These are phyloP conservation scores for Skeletonema potamos DNA, from an alignment of 108 stramenopile species.

Conservation along the genomic window DNA sequence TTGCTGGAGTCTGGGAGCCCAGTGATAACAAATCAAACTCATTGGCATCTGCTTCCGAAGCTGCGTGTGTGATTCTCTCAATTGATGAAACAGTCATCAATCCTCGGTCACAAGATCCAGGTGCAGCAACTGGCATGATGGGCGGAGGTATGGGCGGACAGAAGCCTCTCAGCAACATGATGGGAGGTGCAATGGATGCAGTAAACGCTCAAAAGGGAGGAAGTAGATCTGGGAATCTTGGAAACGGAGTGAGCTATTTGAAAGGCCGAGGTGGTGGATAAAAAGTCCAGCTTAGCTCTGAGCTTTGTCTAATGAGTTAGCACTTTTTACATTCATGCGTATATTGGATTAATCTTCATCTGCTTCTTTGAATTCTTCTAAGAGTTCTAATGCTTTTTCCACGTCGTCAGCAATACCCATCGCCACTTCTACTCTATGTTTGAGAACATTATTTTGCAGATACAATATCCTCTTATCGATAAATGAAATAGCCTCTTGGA, in stretches of 20 bases:
- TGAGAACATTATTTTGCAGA: conserved; percentile 40
- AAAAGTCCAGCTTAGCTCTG: background rate
- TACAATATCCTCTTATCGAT: conserved; percentile 45
- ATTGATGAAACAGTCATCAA: conserved; percentile 99
- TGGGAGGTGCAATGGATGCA: conserved; percentile 87
- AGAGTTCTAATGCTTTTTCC: conserved; percentile 41
- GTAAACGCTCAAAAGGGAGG: conserved; percentile 78
- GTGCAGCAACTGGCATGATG: conserved; percentile 73
- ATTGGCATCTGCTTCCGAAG: conserved; percentile 93
- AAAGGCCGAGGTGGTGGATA: conserved; percentile 67
- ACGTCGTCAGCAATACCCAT: conserved; percentile 46
- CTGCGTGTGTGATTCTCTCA: conserved; percentile 95
- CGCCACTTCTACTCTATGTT: conserved; percentile 31
- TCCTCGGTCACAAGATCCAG: conserved; percentile 90
- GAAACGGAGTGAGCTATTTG: conserved; percentile 84
- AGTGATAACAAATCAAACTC: conserved; percentile 95
- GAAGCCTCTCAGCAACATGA: conserved; percentile 70
- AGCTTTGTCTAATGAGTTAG: background rate
- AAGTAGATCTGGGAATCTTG: conserved; percentile 79
- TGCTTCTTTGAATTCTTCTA: conserved; percentile 34
- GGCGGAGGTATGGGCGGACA: conserved; percentile 57
- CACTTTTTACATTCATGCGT: background rate
- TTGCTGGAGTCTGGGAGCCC: conserved; percentile 97
- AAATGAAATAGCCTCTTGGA: conserved; percentile 58
- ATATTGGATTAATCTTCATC: background rate